A percentile compares a stretch with the other conserved stretches of the same genome.
These are phyloP conservation scores for Exobasidium cylindrosporum DNA, from an alignment of 1,284 basidiomycete genomes.

Conservation along the genomic window DNA sequence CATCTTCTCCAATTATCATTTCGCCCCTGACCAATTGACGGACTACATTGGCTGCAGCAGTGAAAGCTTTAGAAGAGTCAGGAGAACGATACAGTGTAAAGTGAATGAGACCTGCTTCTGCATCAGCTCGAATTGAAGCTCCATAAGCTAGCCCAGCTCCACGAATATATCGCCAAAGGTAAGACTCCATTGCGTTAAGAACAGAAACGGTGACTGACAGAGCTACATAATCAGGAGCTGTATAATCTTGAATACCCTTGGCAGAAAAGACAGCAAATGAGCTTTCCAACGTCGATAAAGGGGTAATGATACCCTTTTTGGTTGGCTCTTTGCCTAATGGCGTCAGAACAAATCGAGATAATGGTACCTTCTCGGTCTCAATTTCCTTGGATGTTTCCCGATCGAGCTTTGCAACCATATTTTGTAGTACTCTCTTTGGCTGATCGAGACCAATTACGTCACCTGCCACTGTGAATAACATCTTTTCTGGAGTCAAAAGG, in stretches of 20 bases:
- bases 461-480: conserved; percentile 84
- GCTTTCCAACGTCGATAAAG: conserved; percentile 90
- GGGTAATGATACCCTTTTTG: conserved; percentile 78
- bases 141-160: conserved; percentile 70
- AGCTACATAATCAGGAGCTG: conserved; percentile 78
- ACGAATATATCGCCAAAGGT: conserved; percentile 68
- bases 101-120: conserved; percentile 75
- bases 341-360: conserved; percentile 71
- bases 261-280: conserved; percentile 79
- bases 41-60: conserved; percentile 65
- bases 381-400: conserved; percentile 24
- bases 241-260: conserved; percentile 60
- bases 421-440: not conserved
- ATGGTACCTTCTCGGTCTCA: conserved; percentile 62
- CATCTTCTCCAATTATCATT: conserved; percentile 13
- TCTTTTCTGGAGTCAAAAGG: conserved; percentile 65
- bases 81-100: conserved; percentile 78
- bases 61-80: conserved; percentile 77
- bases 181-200: conserved; percentile 90
- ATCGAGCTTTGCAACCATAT: not conserved
- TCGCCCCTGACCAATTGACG: conserved; percentile 48
- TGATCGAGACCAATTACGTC: conserved; percentile 64
- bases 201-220: conserved; percentile 80
- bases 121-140: conserved; percentile 72
- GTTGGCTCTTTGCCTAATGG: conserved; percentile 70